Conservation (phyloP, 495 filamentous ascomycete species). For the Xylaria venustula region DNA sequence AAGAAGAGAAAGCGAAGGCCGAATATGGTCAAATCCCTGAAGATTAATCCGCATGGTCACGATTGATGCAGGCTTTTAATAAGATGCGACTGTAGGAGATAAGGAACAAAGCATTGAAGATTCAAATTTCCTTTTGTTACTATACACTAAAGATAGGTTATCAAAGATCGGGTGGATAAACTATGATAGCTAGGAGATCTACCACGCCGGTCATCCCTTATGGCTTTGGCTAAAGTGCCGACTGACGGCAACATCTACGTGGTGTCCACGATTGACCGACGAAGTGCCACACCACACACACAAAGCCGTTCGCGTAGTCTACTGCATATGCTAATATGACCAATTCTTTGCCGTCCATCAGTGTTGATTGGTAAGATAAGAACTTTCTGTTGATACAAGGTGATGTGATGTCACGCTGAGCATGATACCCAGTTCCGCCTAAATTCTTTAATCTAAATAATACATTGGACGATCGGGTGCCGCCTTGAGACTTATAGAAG, state of each 20-base stretch:
- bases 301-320: background rate
- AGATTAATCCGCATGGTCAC: too few relatives aligned
- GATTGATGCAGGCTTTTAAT: too few relatives aligned
- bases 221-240: background rate
- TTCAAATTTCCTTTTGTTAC: too few relatives aligned
- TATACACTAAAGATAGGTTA: too few relatives aligned
- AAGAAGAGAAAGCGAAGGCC: too few relatives aligned
- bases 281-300: too few relatives aligned
- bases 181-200: background rate
- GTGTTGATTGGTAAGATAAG: slow-evolving; percentile 19
- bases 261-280: background rate
- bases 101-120: too few relatives aligned
- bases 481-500: slow-evolving; percentile 26
- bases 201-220: background rate
- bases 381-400: slow-evolving; percentile 13
- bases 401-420: slow-evolving; percentile 12
- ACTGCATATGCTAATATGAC: background rate
- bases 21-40: too few relatives aligned
- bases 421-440: slow-evolving; percentile 25
- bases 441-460: slow-evolving; percentile 35
- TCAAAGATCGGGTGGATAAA: background rate
- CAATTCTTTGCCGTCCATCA: background rate
- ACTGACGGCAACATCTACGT: background rate
- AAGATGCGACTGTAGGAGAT: too few relatives aligned
- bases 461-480: slow-evolving; percentile 24